Percentiles rank a stretch among this genome's conserved stretches.
Conservation (phyloP, 345 rosid species). For the Rhodomyrtus tomentosa region DNA sequence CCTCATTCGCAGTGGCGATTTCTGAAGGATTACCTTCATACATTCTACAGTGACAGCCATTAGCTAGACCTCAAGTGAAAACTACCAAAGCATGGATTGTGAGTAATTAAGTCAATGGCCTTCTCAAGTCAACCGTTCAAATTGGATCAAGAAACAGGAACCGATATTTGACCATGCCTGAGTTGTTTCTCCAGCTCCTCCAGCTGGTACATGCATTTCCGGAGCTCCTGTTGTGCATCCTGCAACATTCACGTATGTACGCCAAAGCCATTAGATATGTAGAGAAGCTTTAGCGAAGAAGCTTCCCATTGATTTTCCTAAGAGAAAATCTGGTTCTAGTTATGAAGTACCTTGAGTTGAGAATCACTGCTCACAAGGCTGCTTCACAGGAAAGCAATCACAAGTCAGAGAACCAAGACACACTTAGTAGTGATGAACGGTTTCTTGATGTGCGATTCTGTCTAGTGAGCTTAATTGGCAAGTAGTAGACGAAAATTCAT, state of each 20-base stretch:
- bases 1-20: conserved; percentile 14
- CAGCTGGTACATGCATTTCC: conserved; percentile 8
- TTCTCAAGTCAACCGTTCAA: background rate
- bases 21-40: conserved; percentile 22
- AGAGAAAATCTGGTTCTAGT: background rate
- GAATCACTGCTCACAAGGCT: background rate
- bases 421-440: background rate
- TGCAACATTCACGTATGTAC: conserved; percentile 5
- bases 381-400: background rate
- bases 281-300: background rate
- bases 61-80: background rate
- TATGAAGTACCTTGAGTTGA: background rate
- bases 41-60: conserved; percentile 5
- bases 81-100: background rate
- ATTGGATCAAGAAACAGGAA: background rate
- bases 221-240: conserved; percentile 11
- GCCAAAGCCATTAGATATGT: background rate
- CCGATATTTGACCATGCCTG: conserved; percentile 3
- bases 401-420: background rate
- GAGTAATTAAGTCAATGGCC: background rate
- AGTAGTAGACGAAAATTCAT: background rate
- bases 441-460: background rate
- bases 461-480: background rate
- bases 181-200: conserved; percentile 20
- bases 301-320: background rate